Evolutionary conservation across 1,284 basidiomycete species (phyloP).

Genomic region (Boletus sp.): DNA sequence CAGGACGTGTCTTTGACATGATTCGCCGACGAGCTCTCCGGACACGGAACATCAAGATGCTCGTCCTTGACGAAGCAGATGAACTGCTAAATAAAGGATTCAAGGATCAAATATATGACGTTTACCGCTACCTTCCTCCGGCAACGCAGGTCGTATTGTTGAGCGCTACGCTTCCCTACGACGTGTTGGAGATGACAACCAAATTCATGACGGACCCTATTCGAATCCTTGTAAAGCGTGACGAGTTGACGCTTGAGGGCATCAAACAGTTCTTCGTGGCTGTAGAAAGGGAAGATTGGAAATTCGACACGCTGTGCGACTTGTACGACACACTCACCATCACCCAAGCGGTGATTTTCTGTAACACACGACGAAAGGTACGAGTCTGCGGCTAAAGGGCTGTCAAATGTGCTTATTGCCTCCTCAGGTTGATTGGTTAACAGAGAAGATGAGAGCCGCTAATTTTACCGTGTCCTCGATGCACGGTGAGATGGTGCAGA

Average conservation of each 20-base stretch:
- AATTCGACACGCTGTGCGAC: conserved; percentile 98
- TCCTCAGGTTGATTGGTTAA: conserved; percentile 93
- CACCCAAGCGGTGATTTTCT: conserved; percentile 99
- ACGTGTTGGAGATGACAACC: conserved; percentile 99
- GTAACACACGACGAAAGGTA: conserved; percentile 96
- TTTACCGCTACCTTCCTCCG: conserved; percentile 97
- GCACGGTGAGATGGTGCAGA: conserved; percentile 99
- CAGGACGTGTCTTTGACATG: conserved; percentile 99
- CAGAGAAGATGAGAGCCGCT: conserved; percentile 96
- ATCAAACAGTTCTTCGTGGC: conserved; percentile 99
- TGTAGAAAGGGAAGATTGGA: conserved; percentile 99
- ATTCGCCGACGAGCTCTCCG: conserved; percentile 91
- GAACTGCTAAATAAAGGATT: conserved; percentile 98
- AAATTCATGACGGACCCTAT: conserved; percentile 99
- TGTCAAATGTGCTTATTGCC: conserved; percentile 14
- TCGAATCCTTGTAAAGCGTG: conserved; percentile 98
- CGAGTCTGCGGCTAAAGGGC: conserved; percentile 15
- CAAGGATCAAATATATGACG: conserved; percentile 99
- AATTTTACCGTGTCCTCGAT: conserved; percentile 97
- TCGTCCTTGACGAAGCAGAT: conserved; percentile 97
- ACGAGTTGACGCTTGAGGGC: conserved; percentile 97
- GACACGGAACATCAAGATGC: conserved; percentile 99
- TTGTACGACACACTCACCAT: conserved; percentile 98
- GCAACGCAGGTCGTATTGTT: conserved; percentile 97
- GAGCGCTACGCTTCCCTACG: conserved; percentile 94